These are phyloP conservation scores for Protea cynaroides DNA, from an alignment of 164 flowering plant species.

Conservation along the genomic window DNA sequence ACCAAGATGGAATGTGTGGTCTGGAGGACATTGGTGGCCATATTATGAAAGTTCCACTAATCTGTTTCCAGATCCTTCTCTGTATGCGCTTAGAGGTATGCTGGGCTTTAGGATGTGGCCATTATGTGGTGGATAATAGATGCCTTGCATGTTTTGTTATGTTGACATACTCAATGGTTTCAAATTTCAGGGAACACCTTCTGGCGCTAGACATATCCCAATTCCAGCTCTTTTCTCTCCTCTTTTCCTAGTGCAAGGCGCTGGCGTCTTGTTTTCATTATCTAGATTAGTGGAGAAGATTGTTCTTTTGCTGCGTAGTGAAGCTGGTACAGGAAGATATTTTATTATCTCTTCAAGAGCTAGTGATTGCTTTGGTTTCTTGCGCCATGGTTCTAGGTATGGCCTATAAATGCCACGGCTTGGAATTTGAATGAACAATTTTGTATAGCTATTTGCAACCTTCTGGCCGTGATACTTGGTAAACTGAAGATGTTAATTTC, in stretches of 20 bases:
- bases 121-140: not conserved
- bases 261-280: constrained; percentile 60
- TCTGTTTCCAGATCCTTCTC: constrained; percentile 70
- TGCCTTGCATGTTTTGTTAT: not conserved
- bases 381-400: constrained; percentile 91
- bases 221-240: constrained; percentile 60
- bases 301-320: constrained; percentile 43
- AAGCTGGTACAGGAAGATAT: constrained; percentile 43
- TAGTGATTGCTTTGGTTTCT: constrained; percentile 59
- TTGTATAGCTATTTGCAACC: not conserved
- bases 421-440: not conserved
- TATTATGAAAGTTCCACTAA: constrained; percentile 78
- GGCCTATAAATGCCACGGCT: not conserved
- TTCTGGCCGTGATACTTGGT: not conserved
- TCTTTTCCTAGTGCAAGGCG: constrained; percentile 70
- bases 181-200: constrained; percentile 67
- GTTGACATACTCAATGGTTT: constrained; percentile 8
- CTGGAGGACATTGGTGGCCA: constrained; percentile 88
- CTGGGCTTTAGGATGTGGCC: not conserved
- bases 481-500: not conserved
- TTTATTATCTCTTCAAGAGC: constrained; percentile 38
- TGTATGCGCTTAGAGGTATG: constrained; percentile 87
- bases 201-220: constrained; percentile 52
- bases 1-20: constrained; percentile 46
- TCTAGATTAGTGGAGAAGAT: constrained; percentile 70